Evolutionary conservation across 2,329 filamentous ascomycete species (phyloP).

Genomic region (Phialophora expanda): DNA sequence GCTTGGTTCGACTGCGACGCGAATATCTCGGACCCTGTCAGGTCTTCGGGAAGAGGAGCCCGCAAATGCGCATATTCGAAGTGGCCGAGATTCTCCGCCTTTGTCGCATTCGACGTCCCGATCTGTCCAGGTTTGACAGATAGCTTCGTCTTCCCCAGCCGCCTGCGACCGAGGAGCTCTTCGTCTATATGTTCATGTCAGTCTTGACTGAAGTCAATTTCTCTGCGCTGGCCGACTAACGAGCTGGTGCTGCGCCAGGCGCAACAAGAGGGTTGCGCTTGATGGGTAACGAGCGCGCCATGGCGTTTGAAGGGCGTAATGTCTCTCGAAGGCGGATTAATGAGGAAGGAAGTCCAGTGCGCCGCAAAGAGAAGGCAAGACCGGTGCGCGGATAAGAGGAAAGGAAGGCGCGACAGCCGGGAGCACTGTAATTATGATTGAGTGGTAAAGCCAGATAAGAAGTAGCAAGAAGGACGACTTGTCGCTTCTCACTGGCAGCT

Average conservation of each 20-base stretch:
- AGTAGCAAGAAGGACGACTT: conserved; percentile 14
- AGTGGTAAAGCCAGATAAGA: conserved; percentile 9
- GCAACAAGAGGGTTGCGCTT: conserved; percentile 54
- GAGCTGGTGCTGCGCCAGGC: conserved; percentile 50
- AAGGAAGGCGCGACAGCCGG: not conserved
- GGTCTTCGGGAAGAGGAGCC: conserved; percentile 87
- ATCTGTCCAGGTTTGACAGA: conserved; percentile 78
- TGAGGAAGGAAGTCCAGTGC: not conserved
- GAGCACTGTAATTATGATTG: conserved; percentile 1
- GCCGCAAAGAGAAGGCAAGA: conserved; percentile 3
- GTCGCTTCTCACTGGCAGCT: conserved; percentile 20
- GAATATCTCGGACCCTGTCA: conserved; percentile 88
- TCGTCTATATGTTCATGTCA: conserved; percentile 57
- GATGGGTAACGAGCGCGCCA: conserved; percentile 53
- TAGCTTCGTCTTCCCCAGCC: conserved; percentile 90
- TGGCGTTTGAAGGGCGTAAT: conserved; percentile 35
- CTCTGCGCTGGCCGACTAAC: conserved; percentile 46
- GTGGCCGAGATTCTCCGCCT: conserved; percentile 73
- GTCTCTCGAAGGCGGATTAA: not conserved
- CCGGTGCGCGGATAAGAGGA: not conserved
- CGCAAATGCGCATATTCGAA: conserved; percentile 97
- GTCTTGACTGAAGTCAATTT: conserved; percentile 2
- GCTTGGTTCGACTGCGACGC: conserved; percentile 67
- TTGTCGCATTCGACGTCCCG: conserved; percentile 72
- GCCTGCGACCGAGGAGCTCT: conserved; percentile 80